phyloP scores from a whole-genome alignment of 768 basidiomycete genomes.

The Lentinula lateritia region DNA sequence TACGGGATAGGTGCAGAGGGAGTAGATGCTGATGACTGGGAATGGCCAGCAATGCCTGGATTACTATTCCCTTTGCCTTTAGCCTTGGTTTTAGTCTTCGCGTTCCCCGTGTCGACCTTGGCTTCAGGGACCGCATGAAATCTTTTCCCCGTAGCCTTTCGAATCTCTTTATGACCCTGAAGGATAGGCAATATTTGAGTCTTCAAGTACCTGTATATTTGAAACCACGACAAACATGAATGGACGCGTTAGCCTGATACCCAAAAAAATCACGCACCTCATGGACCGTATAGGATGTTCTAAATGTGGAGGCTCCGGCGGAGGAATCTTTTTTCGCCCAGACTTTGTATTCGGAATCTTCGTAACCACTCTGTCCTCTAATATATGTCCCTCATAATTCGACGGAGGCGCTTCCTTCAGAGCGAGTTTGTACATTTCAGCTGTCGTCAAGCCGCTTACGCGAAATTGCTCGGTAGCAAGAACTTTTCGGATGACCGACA shows the following conservation, averaged over 20 bases:
- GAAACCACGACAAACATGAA: neutral
- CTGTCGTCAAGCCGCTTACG: neutral
- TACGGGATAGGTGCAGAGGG: conserved; percentile 12
- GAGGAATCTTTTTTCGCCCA: conserved; percentile 1
- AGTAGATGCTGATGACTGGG: conserved; percentile 16
- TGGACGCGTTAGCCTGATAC: neutral
- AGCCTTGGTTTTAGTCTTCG: conserved; percentile 5
- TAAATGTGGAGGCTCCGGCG: conserved; percentile 29
- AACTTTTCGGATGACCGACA: neutral
- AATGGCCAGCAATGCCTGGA: conserved; percentile 10
- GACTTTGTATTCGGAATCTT: neutral
- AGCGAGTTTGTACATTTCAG: conserved; percentile 1
- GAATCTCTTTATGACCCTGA: conserved; percentile 32
- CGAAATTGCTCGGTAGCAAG: neutral
- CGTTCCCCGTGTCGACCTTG: conserved; percentile 5
- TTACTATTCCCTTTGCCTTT: conserved; percentile 14
- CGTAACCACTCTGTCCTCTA: neutral
- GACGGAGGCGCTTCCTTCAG: neutral
- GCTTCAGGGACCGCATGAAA: conserved; percentile 13
- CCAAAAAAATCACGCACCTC: conserved; percentile 26
- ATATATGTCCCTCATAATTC: neutral
- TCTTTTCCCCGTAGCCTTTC: conserved; percentile 32
- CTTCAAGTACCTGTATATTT: conserved; percentile 48
- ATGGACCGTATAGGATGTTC: conserved; percentile 52
- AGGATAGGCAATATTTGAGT: conserved; percentile 43